These are phyloP conservation scores for Arabidopsis lyrata DNA, from an alignment of 441 rosid species.

Conservation along the genomic window DNA sequence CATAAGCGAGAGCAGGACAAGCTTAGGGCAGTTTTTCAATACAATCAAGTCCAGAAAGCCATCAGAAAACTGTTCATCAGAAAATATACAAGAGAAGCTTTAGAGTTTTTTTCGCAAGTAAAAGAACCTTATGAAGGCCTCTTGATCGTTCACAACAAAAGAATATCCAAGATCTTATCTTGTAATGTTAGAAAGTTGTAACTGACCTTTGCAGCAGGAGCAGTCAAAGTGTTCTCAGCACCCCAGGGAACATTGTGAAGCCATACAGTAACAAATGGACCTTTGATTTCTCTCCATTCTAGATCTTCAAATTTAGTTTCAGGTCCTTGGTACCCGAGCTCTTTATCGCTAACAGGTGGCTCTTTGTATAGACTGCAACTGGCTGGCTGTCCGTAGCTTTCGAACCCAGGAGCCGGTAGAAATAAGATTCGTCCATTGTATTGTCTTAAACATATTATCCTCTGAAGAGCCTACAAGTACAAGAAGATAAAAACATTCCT, in stretches of 20 bases:
- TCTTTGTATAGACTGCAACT: constrained; percentile 46
- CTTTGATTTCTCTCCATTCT: constrained; percentile 72
- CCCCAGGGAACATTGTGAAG: constrained; percentile 99
- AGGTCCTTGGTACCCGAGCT: constrained; percentile 64
- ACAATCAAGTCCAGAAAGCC: constrained; percentile 85
- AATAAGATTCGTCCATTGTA: constrained; percentile 71
- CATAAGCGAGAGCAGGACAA: constrained; percentile 65
- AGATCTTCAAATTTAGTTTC: constrained; percentile 51
- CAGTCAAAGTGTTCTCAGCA: constrained; percentile 72
- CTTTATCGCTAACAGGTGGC: constrained; percentile 40
- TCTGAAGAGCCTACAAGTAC: constrained; percentile 64
- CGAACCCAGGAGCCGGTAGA: constrained; percentile 88
- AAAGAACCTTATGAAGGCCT: constrained; percentile 12
- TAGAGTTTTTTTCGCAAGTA: neutral
- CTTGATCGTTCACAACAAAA: neutral
- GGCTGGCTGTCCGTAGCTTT: constrained; percentile 66
- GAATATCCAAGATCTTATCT: neutral
- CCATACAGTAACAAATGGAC: constrained; percentile 89
- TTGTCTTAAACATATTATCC: constrained; percentile 66
- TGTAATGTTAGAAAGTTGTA: constrained; percentile 4
- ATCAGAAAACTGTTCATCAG: constrained; percentile 73
- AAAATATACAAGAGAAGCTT: constrained; percentile 2
- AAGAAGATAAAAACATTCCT: neutral
- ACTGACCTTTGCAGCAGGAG: constrained; percentile 88
- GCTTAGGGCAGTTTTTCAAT: constrained; percentile 63